These are phyloP conservation scores for Odontarrhena argentea DNA, from an alignment of 345 rosid species.

Conservation along the genomic window DNA sequence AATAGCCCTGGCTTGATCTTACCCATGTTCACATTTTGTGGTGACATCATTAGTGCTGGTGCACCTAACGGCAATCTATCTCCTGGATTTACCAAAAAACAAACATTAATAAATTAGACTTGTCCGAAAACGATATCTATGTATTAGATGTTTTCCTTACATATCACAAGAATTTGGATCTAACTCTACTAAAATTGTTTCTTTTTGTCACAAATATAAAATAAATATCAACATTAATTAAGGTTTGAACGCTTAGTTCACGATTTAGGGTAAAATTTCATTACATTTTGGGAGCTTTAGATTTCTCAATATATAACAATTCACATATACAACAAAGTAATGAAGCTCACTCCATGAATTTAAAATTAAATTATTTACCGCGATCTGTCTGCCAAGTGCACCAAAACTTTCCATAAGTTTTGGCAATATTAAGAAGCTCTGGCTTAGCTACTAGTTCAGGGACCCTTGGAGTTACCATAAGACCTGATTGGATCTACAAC, in stretches of 20 bases:
- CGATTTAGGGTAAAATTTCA: too few relatives aligned
- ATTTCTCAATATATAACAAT: background rate
- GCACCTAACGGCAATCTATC: constrained; percentile 59
- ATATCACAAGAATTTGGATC: too few relatives aligned
- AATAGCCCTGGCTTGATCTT: constrained; percentile 50
- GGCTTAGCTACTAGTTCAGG: constrained; percentile 61
- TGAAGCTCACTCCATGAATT: background rate
- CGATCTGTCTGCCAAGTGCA: constrained; percentile 84
- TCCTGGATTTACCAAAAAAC: constrained; percentile 18
- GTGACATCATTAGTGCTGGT: constrained; percentile 74
- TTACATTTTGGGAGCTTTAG: too few relatives aligned
- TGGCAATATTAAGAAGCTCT: constrained; percentile 60
- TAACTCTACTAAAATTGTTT: too few relatives aligned
- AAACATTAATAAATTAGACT: background rate
- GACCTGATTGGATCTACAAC: constrained; percentile 62
- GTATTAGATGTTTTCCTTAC: too few relatives aligned
- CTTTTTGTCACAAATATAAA: too few relatives aligned
- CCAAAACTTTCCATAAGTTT: constrained; percentile 77
- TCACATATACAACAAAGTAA: background rate
- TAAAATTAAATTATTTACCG: constrained; percentile 38
- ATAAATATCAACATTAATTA: too few relatives aligned
- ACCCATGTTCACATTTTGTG: constrained; percentile 64
- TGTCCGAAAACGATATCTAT: too few relatives aligned
- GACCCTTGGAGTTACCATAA: constrained; percentile 56
- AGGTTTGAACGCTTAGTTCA: too few relatives aligned